These are phyloP conservation scores for Exserohilum rostratum DNA, from an alignment of 2,329 filamentous ascomycete species.

Conservation along the genomic window DNA sequence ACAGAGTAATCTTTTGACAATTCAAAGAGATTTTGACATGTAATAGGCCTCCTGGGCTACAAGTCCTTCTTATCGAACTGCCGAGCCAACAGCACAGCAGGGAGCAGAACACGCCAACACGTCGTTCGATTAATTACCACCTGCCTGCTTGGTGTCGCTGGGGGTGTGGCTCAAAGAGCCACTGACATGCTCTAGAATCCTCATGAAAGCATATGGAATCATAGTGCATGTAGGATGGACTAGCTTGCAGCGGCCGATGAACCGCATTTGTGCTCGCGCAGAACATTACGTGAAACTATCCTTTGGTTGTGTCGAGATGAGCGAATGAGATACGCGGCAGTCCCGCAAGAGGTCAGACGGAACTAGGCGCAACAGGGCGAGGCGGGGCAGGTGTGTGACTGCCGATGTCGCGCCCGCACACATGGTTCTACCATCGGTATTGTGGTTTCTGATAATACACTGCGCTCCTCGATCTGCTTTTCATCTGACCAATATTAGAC, in stretches of 20 bases:
- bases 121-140: background rate
- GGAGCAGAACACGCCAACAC: background rate
- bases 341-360: slow-evolving; percentile 17
- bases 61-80: slow-evolving; percentile 2
- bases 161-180: background rate
- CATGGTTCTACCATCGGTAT: background rate
- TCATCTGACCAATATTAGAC: background rate
- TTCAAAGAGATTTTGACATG: background rate
- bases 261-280: background rate
- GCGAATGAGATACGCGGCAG: slow-evolving; percentile 5
- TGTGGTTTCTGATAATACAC: background rate
- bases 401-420: background rate
- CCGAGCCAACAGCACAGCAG: background rate
- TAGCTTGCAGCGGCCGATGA: slow-evolving; percentile 4
- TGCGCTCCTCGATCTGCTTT: background rate
- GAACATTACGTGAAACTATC: background rate
- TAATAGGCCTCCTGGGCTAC: background rate
- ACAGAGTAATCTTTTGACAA: background rate
- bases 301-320: background rate
- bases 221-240: background rate
- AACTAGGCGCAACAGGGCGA: slow-evolving; percentile 20
- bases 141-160: background rate
- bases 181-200: slow-evolving; percentile 1
- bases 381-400: slow-evolving; percentile 17
- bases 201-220: background rate